Percentiles rank a stretch among this genome's conserved stretches.
These are phyloP conservation scores for Tulasnella sp. DNA, from an alignment of 768 basidiomycete species.

Conservation along the genomic window DNA sequence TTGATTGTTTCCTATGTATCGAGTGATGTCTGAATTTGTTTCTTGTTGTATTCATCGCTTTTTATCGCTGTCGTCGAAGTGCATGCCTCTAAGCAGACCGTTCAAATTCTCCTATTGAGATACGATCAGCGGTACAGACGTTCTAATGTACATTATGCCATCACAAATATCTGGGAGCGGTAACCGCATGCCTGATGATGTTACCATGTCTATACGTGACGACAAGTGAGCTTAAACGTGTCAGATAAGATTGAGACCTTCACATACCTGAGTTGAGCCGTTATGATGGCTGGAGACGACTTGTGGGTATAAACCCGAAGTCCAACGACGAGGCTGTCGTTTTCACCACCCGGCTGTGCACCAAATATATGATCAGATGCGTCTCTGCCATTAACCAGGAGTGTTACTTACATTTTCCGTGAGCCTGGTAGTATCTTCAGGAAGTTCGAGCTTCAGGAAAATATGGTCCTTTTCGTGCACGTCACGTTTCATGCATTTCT, in stretches of 20 bases:
- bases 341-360: background rate
- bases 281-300: background rate
- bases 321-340: conserved; percentile 4
- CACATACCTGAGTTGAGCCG: background rate
- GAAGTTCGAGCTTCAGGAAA: background rate
- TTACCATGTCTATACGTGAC: too few species aligned
- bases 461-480: background rate
- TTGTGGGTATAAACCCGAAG: conserved; percentile 11
- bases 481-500: background rate
- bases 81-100: too few species aligned
- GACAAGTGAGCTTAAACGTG: too few species aligned
- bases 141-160: too few species aligned
- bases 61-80: too few species aligned
- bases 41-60: too few species aligned
- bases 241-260: conserved; percentile 3
- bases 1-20: too few species aligned
- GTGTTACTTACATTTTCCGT: background rate
- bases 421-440: background rate
- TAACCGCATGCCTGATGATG: too few species aligned
- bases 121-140: too few species aligned
- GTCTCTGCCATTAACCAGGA: background rate
- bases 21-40: too few species aligned
- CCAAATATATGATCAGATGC: background rate
- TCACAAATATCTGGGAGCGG: too few species aligned
- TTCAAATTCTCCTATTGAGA: too few species aligned